These are phyloP conservation scores for Peniophora sp. DNA, from an alignment of 1,284 basidiomycete species.

Conservation along the genomic window DNA sequence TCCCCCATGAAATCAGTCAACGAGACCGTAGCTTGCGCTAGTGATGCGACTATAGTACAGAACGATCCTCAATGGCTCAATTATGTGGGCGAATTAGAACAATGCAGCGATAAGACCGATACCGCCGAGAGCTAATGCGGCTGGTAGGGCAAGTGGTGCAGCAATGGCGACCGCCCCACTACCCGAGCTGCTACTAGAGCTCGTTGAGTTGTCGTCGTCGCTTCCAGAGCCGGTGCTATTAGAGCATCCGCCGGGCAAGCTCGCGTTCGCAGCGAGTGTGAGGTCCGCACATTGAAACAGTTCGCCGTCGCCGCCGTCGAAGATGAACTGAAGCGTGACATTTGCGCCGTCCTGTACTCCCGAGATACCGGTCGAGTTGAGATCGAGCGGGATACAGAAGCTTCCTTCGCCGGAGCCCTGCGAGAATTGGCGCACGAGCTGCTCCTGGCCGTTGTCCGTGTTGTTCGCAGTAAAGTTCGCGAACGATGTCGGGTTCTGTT, in stretches of 20 bases:
- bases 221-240: conserved; percentile 9
- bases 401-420: conserved; percentile 41
- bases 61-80: too few species aligned
- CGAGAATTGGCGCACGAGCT: conserved; percentile 37
- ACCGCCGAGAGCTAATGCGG: background rate
- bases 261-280: conserved; percentile 42
- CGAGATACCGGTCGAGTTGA: conserved; percentile 40
- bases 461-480: conserved; percentile 42
- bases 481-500: conserved; percentile 47
- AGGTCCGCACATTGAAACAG: conserved; percentile 76
- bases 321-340: conserved; percentile 55
- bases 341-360: conserved; percentile 47
- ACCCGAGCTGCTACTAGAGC: too few species aligned
- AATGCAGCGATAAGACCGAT: background rate
- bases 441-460: conserved; percentile 21
- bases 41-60: too few species aligned
- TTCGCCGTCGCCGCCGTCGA: conserved; percentile 56
- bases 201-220: background rate
- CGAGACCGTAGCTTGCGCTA: too few species aligned
- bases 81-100: too few species aligned
- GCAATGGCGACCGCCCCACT: too few species aligned
- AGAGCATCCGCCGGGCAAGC: conserved; percentile 22
- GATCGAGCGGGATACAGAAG: conserved; percentile 55
- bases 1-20: too few species aligned
- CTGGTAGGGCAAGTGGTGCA: conserved; percentile 5